A percentile compares a stretch with the other conserved stretches of the same genome.
Evolutionary conservation across 2,329 filamentous ascomycete species (phyloP).

Genomic region (Chaetomium sp.): DNA sequence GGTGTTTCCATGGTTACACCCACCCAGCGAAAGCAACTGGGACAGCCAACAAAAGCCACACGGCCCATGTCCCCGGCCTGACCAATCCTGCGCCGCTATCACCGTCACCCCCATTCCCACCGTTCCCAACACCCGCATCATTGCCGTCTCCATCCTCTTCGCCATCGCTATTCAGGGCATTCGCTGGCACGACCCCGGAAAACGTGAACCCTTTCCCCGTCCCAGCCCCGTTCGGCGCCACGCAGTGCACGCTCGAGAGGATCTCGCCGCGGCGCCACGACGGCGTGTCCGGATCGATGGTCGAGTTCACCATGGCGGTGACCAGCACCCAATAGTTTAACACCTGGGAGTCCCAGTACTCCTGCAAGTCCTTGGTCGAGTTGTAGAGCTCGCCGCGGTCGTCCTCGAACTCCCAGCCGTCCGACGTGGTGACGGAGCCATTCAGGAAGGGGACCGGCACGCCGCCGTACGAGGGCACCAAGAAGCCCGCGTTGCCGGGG

Average conservation of each 20-base stretch:
- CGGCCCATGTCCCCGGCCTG: neutral
- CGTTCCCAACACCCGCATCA: neutral
- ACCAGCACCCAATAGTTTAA: slow-evolving; percentile 26
- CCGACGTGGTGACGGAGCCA: slow-evolving; percentile 20
- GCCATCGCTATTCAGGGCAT: neutral
- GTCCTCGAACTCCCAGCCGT: slow-evolving; percentile 21
- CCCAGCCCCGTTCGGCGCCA: slow-evolving; percentile 31
- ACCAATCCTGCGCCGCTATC: neutral
- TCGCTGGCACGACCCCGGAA: slow-evolving; percentile 12
- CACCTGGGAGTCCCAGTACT: slow-evolving; percentile 24
- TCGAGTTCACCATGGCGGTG: slow-evolving; percentile 22
- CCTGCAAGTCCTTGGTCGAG: slow-evolving; percentile 17
- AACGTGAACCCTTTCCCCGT: slow-evolving; percentile 28
- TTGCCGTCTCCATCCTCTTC: neutral
- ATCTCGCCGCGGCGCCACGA: neutral
- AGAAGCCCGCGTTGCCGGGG: neutral
- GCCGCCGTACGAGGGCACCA: slow-evolving; percentile 1
- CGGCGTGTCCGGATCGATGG: slow-evolving; percentile 2
- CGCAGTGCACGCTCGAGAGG: slow-evolving; percentile 16
- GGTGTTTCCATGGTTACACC: too few species aligned
- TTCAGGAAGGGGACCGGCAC: slow-evolving; percentile 24
- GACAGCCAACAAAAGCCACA: neutral
- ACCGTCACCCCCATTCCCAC: neutral
- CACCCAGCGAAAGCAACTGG: neutral
- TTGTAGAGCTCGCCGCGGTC: slow-evolving; percentile 3